Percentiles rank a stretch among this genome's conserved stretches.
These are phyloP conservation scores for Xylariaceae sp. DNA, from an alignment of 2,329 filamentous ascomycete genomes.

Conservation along the genomic window DNA sequence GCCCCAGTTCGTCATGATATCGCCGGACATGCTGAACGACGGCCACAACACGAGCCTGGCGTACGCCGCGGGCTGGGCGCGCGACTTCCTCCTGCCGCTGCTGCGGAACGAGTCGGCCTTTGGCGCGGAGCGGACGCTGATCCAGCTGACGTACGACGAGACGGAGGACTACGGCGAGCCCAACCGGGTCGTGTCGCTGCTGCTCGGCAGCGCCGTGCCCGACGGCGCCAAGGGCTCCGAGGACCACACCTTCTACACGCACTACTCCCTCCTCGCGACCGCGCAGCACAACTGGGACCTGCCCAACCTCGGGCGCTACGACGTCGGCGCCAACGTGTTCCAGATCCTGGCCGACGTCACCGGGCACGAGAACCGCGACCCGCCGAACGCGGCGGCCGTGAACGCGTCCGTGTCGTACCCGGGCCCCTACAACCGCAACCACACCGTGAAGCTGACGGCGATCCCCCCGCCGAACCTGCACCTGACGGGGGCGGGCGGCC, in stretches of 20 bases:
- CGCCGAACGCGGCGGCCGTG: slow-evolving; percentile 25
- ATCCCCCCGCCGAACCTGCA: slow-evolving; percentile 35
- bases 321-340: slow-evolving; percentile 45
- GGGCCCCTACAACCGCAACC: slow-evolving; percentile 29
- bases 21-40: slow-evolving; percentile 58
- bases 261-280: slow-evolving; percentile 42
- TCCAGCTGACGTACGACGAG: slow-evolving; percentile 75
- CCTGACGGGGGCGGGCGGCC: slow-evolving; percentile 34
- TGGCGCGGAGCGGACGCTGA: slow-evolving; percentile 59
- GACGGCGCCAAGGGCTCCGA: slow-evolving; percentile 54
- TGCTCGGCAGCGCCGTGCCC: slow-evolving; percentile 67
- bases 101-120: slow-evolving; percentile 56
- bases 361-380: slow-evolving; percentile 39
- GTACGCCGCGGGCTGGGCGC: slow-evolving; percentile 61
- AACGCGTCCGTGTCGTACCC: slow-evolving; percentile 36
- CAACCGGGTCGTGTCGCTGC: slow-evolving; percentile 63
- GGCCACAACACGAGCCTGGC: slow-evolving; percentile 66
- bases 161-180: slow-evolving; percentile 58
- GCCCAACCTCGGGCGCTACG: slow-evolving; percentile 30
- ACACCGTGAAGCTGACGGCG: slow-evolving; percentile 21
- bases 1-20: slow-evolving; percentile 59
- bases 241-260: slow-evolving; percentile 63
- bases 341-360: slow-evolving; percentile 51
- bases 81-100: slow-evolving; percentile 60
- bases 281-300: slow-evolving; percentile 62